Evolutionary conservation across 805 yeast species (phyloP).

Genomic region (Barnettozyma sp.): DNA sequence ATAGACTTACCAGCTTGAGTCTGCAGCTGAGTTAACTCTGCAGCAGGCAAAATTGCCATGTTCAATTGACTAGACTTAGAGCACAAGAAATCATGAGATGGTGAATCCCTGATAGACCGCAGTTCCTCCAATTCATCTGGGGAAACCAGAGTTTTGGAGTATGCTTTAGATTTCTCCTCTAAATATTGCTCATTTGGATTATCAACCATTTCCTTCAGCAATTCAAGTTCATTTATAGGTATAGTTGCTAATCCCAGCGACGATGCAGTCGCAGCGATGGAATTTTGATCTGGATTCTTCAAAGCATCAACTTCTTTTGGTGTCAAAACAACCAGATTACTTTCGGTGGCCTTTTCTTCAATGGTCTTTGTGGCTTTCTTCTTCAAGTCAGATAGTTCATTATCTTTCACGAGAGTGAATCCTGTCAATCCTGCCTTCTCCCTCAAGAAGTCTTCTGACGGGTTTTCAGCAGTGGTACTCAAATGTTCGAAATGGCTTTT

Average conservation of each 20-base stretch:
- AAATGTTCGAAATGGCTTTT: slow-evolving; percentile 21
- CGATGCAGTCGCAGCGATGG: slow-evolving; percentile 2
- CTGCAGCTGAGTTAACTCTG: slow-evolving; percentile 9
- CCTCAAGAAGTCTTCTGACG: slow-evolving; percentile 8
- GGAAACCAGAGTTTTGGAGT: slow-evolving; percentile 12
- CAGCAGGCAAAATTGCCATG: slow-evolving; percentile 3
- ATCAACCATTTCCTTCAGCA: slow-evolving; percentile 10
- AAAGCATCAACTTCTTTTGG: slow-evolving; percentile 7
- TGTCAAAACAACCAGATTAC: slow-evolving; percentile 5
- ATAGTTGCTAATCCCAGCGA: slow-evolving; percentile 5
- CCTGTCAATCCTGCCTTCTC: slow-evolving; percentile 4
- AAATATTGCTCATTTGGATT: slow-evolving; percentile 21
- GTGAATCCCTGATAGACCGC: slow-evolving; percentile 1
- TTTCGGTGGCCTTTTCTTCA: slow-evolving; percentile 18
- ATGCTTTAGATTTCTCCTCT: slow-evolving; percentile 17
- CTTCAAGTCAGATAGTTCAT: slow-evolving; percentile 11
- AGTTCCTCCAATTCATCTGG: slow-evolving; percentile 9
- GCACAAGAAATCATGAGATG: slow-evolving; percentile 7
- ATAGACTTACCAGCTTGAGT: slow-evolving; percentile 8
- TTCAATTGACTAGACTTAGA: slow-evolving; percentile 9
- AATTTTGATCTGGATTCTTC: slow-evolving; percentile 3
- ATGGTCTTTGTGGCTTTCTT: slow-evolving; percentile 14
- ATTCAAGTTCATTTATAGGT: slow-evolving; percentile 1
- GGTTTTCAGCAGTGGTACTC: slow-evolving; percentile 9
- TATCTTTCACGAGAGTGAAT: slow-evolving; percentile 1